A percentile compares a stretch with the other conserved stretches of the same genome.
These are phyloP conservation scores for Andrographis paniculata DNA, from an alignment of 305 asterid species.

Conservation along the genomic window DNA sequence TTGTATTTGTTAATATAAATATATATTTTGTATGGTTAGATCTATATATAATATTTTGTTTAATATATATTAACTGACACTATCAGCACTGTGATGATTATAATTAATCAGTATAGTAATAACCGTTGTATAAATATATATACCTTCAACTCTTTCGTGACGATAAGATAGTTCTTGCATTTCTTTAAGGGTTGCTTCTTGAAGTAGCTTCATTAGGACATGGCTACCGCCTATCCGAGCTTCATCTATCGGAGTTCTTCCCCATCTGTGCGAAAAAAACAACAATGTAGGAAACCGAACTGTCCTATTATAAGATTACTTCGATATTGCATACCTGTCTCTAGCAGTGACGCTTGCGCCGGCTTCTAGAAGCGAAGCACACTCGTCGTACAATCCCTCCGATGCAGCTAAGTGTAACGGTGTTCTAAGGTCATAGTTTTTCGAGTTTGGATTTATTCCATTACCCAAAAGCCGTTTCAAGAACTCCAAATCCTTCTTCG, in stretches of 20 bases:
- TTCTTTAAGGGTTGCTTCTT: constrained; percentile 42
- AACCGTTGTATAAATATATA: no score
- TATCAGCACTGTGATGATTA: no score
- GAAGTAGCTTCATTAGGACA: constrained; percentile 42
- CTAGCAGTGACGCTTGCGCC: constrained; percentile 61
- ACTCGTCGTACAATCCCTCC: constrained; percentile 36
- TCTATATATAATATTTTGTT: no score
- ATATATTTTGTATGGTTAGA: no score
- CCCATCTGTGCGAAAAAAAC: constrained; percentile 42
- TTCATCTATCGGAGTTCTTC: constrained; percentile 65
- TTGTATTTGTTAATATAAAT: no score
- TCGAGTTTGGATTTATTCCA: constrained; percentile 65
- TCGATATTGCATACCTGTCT: constrained; percentile 60
- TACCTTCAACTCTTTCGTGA: constrained; percentile 32
- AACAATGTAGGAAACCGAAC: background rate
- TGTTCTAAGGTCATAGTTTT: constrained; percentile 52
- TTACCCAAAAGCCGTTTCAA: constrained; percentile 34
- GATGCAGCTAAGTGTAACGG: constrained; percentile 75
- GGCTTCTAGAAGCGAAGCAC: constrained; percentile 38
- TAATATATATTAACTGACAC: no score
- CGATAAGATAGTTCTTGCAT: constrained; percentile 26
- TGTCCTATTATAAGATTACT: no score
- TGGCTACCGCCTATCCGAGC: constrained; percentile 51
- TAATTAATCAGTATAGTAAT: no score
- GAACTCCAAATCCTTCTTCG: constrained; percentile 39